Percentiles rank a stretch among this genome's conserved stretches.
Conservation (phyloP, 2,329 filamentous ascomycete genomes). For the Sporothrix pseudoabietina region DNA sequence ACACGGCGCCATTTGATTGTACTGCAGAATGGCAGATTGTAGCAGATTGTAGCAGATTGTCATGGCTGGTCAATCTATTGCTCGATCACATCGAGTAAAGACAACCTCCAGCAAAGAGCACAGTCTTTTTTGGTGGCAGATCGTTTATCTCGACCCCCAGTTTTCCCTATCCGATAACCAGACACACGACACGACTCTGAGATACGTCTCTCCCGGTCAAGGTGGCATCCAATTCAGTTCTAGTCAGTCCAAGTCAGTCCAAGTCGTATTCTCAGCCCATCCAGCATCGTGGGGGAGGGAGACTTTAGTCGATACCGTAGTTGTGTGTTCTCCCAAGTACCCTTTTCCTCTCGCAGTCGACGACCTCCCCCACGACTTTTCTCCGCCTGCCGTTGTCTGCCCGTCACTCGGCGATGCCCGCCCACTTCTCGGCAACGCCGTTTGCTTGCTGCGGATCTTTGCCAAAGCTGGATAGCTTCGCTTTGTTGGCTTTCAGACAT, state of each 20-base stretch:
- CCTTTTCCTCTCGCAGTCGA: neutral
- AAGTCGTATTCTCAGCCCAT: neutral
- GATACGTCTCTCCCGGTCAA: conserved; percentile 3
- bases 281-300: conserved; percentile 7
- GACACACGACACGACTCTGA: neutral
- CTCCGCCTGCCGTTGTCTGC: neutral
- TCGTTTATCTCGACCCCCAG: neutral
- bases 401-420: neutral
- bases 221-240: neutral
- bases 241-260: neutral
- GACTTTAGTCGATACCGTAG: neutral
- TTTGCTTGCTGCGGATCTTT: neutral
- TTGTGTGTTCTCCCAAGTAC: neutral
- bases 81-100: conserved; percentile 33
- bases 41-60: neutral
- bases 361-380: neutral
- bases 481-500: neutral
- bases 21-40: too few species aligned
- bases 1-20: neutral
- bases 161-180: neutral
- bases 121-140: neutral
- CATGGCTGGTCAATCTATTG: conserved; percentile 29
- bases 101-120: neutral
- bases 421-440: conserved; percentile 27
- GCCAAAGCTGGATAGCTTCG: neutral